A percentile compares a stretch with the other conserved stretches of the same genome.
Conservation (phyloP, 2,329 filamentous ascomycete genomes). For the Hypoxylon sp. region DNA sequence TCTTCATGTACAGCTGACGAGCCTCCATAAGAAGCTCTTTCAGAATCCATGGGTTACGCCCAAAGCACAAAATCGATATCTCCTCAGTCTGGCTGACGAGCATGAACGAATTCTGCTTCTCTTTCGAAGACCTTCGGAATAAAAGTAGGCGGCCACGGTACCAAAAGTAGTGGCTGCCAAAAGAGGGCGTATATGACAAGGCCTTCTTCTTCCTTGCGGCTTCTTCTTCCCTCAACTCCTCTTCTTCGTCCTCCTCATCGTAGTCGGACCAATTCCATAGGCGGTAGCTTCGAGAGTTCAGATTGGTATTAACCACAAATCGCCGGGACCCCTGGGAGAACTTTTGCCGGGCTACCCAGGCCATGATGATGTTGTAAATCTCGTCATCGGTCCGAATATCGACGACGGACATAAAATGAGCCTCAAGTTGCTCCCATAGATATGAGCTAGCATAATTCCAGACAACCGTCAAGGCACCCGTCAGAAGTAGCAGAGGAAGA, state of each 20-base stretch:
- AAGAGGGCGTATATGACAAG: slow-evolving; percentile 75
- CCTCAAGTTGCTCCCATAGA: slow-evolving; percentile 64
- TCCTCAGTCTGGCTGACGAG: slow-evolving; percentile 69
- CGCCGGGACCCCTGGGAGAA: slow-evolving; percentile 73
- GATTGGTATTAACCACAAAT: slow-evolving; percentile 76
- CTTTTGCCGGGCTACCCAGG: slow-evolving; percentile 75
- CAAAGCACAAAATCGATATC: slow-evolving; percentile 73
- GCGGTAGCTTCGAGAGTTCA: slow-evolving; percentile 68
- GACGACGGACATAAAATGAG: slow-evolving; percentile 75
- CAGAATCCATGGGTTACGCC: slow-evolving; percentile 71
- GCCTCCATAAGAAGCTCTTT: slow-evolving; percentile 75
- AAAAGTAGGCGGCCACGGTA: slow-evolving; percentile 72
- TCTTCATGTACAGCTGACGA: slow-evolving; percentile 67
- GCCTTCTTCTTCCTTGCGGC: slow-evolving; percentile 63
- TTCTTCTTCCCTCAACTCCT: slow-evolving; percentile 52
- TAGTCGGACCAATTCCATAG: slow-evolving; percentile 63
- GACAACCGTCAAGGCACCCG: slow-evolving; percentile 65
- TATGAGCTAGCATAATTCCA: slow-evolving; percentile 68
- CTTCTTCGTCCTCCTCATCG: slow-evolving; percentile 64
- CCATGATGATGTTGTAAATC: slow-evolving; percentile 80
- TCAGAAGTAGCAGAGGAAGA: slow-evolving; percentile 69
- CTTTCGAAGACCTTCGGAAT: slow-evolving; percentile 68
- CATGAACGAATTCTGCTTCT: slow-evolving; percentile 59
- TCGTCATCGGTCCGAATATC: slow-evolving; percentile 79
- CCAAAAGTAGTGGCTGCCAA: slow-evolving; percentile 78